Base-by-base conservation (phyloP, 345 rosid species). In the Corchorus olitorius region DNA sequence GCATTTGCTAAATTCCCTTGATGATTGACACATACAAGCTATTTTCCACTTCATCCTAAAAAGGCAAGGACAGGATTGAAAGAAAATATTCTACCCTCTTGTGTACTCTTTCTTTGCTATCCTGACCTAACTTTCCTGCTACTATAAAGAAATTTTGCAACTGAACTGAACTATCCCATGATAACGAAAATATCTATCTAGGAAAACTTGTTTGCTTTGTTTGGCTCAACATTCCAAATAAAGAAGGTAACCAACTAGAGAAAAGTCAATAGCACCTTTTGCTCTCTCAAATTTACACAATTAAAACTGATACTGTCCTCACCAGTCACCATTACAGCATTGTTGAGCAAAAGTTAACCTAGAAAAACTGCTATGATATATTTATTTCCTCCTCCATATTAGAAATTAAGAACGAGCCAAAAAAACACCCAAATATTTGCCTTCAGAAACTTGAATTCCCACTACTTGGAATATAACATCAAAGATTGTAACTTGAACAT, bases 261-360 rank as follows among this genome's bases (percentile, higher is more conserved):
- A n/a, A 64, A 65, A 9, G 8, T 41, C 50, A n/a, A 10, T 43
- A 41, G n/a, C 6, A 6, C 10, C 17, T 41, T 64, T 64, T 37
- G 48, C 49, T 17, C 33, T 65, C 41, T 9, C 70, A 16, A 39
- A n/a, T 64, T 17, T 17, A 12, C 33, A n/a, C 19, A 41, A 11
- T 65, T 41, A 50, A 41, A 65, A 65, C 33, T 41, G 27, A 65
- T n/a, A 65, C 14, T 65, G 48, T 27, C 70, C 50, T 65, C 50
- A 65, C 16, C 70, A 41, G 27, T 65, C 50, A 65, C 16, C 70
- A 41, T 65, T 65, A 43, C 27, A 65, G 16, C 48, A 65, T 16
- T 41, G n/a, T n/a, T 19, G 50, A n/a, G 70, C 12, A 43, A 8
- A 65, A n/a, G 8, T 41, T 65, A 22, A 43, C 34, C 27, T 11